A percentile compares a stretch with the other conserved stretches of the same genome.
phyloP scores from a whole-genome alignment of 202 grass and related monocot species.

The Thinopyrum obtusiflorum region DNA sequence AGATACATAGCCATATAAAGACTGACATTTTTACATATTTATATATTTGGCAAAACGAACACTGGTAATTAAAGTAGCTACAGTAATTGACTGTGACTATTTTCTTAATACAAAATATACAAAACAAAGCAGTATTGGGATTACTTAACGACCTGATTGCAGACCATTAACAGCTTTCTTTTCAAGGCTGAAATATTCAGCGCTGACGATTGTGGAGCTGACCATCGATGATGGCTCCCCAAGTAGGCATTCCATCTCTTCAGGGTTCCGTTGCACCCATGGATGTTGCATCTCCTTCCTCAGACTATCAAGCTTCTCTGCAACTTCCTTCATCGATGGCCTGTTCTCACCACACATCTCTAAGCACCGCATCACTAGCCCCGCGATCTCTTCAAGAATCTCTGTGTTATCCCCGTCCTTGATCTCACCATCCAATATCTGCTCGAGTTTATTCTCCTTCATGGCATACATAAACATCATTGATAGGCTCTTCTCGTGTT shows the following conservation, averaged over 20 bases:
- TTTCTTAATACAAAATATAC: too few relatives aligned
- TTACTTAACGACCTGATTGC: too few relatives aligned
- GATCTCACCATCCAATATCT: not conserved
- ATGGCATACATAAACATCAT: slow-evolving; percentile 1
- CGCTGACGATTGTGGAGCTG: too few relatives aligned
- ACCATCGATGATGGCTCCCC: too few relatives aligned
- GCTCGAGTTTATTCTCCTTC: not conserved
- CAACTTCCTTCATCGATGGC: not conserved
- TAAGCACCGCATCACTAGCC: not conserved
- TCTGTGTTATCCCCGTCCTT: not conserved
- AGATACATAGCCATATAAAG: too few relatives aligned
- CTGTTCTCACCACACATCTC: not conserved
- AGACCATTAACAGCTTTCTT: too few relatives aligned
- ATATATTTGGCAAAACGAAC: too few relatives aligned
- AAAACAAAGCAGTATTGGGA: too few relatives aligned
- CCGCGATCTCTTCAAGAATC: not conserved
- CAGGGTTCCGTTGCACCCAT: not conserved
- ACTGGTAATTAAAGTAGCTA: too few relatives aligned
- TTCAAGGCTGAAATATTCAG: too few relatives aligned
- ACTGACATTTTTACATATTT: too few relatives aligned
- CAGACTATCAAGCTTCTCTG: not conserved
- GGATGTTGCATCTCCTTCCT: not conserved
- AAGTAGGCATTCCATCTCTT: not conserved
- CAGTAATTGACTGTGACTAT: too few relatives aligned
- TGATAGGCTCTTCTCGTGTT: not conserved